A percentile compares a stretch with the other conserved stretches of the same genome.
phyloP scores from a whole-genome alignment of 108 stramenopile genomes.

The Skeletonema costatum region DNA sequence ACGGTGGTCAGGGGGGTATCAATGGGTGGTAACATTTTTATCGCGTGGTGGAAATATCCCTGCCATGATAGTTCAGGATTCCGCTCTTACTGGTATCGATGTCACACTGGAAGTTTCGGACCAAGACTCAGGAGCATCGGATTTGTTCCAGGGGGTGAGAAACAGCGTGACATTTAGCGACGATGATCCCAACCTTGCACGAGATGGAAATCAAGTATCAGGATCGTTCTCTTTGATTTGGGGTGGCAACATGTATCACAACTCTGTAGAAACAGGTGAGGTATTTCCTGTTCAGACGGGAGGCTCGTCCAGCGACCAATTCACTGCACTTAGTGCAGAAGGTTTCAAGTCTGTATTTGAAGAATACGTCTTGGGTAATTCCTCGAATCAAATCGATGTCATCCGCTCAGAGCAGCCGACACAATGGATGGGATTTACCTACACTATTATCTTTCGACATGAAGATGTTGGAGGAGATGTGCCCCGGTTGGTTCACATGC shows the following conservation, averaged over 20 bases:
- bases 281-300: conserved; percentile 51
- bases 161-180: conserved; percentile 31
- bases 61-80: conserved; percentile 41
- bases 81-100: conserved; percentile 29
- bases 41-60: conserved; percentile 72
- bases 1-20: conserved; percentile 84
- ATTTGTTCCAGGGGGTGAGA: conserved; percentile 46
- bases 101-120: conserved; percentile 46
- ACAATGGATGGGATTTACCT: conserved; percentile 62
- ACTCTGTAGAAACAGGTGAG: conserved; percentile 24
- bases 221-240: conserved; percentile 66
- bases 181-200: conserved; percentile 49
- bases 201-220: conserved; percentile 81
- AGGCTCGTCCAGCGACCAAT: conserved; percentile 35
- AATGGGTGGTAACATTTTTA: conserved; percentile 77
- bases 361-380: conserved; percentile 42
- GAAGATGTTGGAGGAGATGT: conserved; percentile 68
- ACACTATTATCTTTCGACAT: conserved; percentile 63
- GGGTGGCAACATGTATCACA: conserved; percentile 42
- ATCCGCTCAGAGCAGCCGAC: conserved; percentile 52
- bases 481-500: conserved; percentile 28
- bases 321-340: conserved; percentile 58
- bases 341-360: conserved; percentile 55
- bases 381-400: conserved; percentile 45
- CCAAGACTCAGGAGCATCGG: conserved; percentile 35